phyloP scores from a whole-genome alignment of 139 green algal species.

The Chlamydomonas incerta region DNA sequence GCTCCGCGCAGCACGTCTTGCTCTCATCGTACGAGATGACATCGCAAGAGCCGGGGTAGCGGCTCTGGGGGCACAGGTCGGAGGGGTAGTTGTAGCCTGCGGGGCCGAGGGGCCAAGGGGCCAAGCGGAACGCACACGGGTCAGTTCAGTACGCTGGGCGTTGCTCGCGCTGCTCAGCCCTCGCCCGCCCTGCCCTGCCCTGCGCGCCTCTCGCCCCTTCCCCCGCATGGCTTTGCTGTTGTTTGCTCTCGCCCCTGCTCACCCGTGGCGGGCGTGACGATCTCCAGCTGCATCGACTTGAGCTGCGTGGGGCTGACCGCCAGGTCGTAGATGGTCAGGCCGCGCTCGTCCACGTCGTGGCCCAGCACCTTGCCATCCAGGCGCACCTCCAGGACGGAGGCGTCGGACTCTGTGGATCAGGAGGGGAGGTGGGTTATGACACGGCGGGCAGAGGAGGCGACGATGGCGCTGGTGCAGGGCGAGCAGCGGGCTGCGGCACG shows the following conservation, averaged over 20 bases:
- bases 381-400: not conserved
- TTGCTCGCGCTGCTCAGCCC: no score
- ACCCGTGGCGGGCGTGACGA: not conserved
- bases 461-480: no score
- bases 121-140: no score
- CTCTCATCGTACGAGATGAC: conserved; percentile 48
- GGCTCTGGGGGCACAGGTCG: conserved; percentile 42
- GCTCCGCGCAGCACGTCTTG: conserved; percentile 50
- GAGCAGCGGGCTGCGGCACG: not conserved
- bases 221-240: no score
- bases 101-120: not conserved
- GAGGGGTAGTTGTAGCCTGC: conserved; percentile 11
- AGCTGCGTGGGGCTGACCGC: not conserved
- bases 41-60: conserved; percentile 46
- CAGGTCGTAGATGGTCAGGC: conserved; percentile 29
- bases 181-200: no score
- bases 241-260: not conserved
- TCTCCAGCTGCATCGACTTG: not conserved
- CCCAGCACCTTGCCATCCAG: not conserved
- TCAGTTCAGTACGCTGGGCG: no score
- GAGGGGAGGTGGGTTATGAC: no score
- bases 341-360: not conserved
- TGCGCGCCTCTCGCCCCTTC: no score
- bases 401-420: not conserved
- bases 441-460: no score